Evolutionary conservation across 805 yeast genomes (phyloP).

Genomic region (Candida verbasci): DNA sequence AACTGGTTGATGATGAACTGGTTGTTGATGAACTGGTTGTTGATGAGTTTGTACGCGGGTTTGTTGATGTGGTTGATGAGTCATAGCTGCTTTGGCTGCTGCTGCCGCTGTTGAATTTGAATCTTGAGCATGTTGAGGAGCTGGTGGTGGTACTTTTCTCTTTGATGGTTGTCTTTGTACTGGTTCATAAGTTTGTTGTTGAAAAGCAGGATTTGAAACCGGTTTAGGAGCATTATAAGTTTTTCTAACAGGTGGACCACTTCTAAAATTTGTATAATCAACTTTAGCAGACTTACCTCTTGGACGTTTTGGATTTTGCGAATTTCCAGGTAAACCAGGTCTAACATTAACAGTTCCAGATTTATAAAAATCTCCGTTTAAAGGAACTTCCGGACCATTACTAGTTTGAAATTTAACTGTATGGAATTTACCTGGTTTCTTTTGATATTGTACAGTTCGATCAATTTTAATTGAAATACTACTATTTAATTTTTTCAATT

Average conservation of each 20-base stretch:
- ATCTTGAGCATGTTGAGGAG: constrained; percentile 6
- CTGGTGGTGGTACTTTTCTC: constrained; percentile 9
- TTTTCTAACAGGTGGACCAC: constrained; percentile 17
- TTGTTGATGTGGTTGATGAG: constrained; percentile 12
- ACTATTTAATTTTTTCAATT: constrained; percentile 58
- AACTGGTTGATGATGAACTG: background rate
- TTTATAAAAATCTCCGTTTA: constrained; percentile 70
- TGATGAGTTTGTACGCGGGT: background rate
- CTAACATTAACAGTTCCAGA: constrained; percentile 82
- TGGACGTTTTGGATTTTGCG: constrained; percentile 74
- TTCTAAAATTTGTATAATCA: constrained; percentile 41
- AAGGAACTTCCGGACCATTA: constrained; percentile 52
- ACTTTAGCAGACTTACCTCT: constrained; percentile 42
- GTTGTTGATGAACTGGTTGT: constrained; percentile 3
- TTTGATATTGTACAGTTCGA: constrained; percentile 73
- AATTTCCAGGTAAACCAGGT: constrained; percentile 70
- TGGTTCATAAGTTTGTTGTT: background rate
- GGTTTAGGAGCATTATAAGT: constrained; percentile 4
- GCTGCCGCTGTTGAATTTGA: constrained; percentile 14
- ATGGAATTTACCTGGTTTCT: constrained; percentile 85
- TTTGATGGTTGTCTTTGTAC: constrained; percentile 14
- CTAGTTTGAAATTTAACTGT: constrained; percentile 65
- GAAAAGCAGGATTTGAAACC: constrained; percentile 13
- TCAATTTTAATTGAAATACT: constrained; percentile 62
- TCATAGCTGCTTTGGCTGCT: constrained; percentile 7